A percentile compares a stretch with the other conserved stretches of the same genome.
phyloP scores from a whole-genome alignment of 805 yeast species.

The Candida yuanshanica region DNA sequence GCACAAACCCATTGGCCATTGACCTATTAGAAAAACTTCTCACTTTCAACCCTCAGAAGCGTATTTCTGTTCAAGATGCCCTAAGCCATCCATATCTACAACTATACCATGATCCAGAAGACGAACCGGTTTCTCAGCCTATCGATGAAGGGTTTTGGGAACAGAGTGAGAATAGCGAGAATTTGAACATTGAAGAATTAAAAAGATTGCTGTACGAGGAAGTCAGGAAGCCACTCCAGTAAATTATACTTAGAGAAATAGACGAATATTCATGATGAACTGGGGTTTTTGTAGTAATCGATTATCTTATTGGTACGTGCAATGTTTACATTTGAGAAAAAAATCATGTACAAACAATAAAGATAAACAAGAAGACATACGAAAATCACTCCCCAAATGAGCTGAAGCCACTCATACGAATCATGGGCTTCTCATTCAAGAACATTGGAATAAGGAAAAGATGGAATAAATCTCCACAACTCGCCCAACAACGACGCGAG shows the following conservation, averaged over 20 bases:
- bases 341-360: too few species aligned
- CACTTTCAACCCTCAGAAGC: conserved; percentile 67
- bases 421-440: too few species aligned
- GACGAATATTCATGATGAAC: too few species aligned
- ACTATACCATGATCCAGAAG: conserved; percentile 64
- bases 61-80: conserved; percentile 72
- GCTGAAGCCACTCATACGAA: too few species aligned
- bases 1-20: conserved; percentile 40
- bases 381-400: too few species aligned
- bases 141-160: conserved; percentile 36
- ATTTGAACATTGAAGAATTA: conserved; percentile 64
- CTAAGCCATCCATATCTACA: conserved; percentile 66
- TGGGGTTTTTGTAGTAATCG: too few species aligned
- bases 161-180: conserved; percentile 47
- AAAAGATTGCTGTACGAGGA: conserved; percentile 76
- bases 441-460: too few species aligned
- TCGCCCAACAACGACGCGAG: too few species aligned
- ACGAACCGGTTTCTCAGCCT: conserved; percentile 50
- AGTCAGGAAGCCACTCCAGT: conserved; percentile 48
- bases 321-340: too few species aligned
- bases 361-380: too few species aligned
- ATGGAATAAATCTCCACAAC: too few species aligned
- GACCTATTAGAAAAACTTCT: conserved; percentile 66
- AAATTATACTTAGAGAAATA: background rate
- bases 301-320: background rate